Evolutionary conservation across 2,329 filamentous ascomycete genomes (phyloP).

Genomic region (Aspergillus flavus): DNA sequence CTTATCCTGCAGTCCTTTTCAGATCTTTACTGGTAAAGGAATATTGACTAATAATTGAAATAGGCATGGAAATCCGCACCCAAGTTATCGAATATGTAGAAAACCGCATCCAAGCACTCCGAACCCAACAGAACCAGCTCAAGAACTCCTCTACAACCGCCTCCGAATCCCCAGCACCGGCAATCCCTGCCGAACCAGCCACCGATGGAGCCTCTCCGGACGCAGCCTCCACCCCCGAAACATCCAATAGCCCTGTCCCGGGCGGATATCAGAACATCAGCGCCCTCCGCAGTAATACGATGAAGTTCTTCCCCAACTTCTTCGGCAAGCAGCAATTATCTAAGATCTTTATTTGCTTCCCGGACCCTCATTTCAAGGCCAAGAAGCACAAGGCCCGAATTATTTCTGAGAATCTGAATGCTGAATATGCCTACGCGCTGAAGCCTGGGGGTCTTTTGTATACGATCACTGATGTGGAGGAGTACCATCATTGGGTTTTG

Average conservation of each 20-base stretch:
- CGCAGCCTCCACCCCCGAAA: slow-evolving; percentile 4
- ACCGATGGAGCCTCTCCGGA: slow-evolving; percentile 5
- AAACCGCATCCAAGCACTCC: slow-evolving; percentile 80
- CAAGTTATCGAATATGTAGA: slow-evolving; percentile 90
- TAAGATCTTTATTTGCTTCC: slow-evolving; percentile 97
- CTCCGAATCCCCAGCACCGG: slow-evolving; percentile 9
- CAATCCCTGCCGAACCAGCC: background rate
- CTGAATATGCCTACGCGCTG: slow-evolving; percentile 90
- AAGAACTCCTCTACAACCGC: slow-evolving; percentile 17
- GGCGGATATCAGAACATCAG: slow-evolving; percentile 79
- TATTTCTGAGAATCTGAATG: slow-evolving; percentile 82
- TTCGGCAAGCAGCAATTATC: slow-evolving; percentile 78
- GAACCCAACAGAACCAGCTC: slow-evolving; percentile 48
- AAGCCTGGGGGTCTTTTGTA: slow-evolving; percentile 84
- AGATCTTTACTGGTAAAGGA: background rate
- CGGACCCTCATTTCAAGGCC: slow-evolving; percentile 96
- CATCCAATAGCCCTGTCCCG: slow-evolving; percentile 26
- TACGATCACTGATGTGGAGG: slow-evolving; percentile 96
- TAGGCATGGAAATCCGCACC: slow-evolving; percentile 87
- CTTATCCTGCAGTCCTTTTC: background rate
- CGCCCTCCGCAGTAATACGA: slow-evolving; percentile 88
- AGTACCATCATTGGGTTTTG: slow-evolving; percentile 92
- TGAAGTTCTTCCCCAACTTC: slow-evolving; percentile 99
- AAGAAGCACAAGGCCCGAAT: slow-evolving; percentile 97
- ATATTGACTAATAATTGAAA: background rate